A percentile compares a stretch with the other conserved stretches of the same genome.
Evolutionary conservation across 2,329 filamentous ascomycete genomes (phyloP).

Genomic region (Coniochaeta sp.): DNA sequence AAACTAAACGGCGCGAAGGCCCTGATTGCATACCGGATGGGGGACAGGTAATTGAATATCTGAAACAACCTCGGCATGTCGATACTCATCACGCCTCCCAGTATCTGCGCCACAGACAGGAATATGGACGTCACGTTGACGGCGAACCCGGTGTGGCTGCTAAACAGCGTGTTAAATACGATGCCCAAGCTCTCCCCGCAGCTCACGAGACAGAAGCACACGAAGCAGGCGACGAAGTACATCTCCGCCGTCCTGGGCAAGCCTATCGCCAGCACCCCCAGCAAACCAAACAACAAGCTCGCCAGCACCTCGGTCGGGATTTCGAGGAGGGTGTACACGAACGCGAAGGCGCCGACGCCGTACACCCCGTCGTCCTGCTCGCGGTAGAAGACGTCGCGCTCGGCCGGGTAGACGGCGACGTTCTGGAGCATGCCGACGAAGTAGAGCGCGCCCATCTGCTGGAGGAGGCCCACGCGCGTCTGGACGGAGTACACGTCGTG

Average conservation of each 20-base stretch:
- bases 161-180: slow-evolving; percentile 70
- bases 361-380: slow-evolving; percentile 71
- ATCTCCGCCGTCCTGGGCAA: slow-evolving; percentile 55
- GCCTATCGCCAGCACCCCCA: slow-evolving; percentile 58
- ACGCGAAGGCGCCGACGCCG: slow-evolving; percentile 62
- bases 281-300: slow-evolving; percentile 57
- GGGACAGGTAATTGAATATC: slow-evolving; percentile 64
- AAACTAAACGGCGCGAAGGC: slow-evolving; percentile 63
- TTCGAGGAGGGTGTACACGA: slow-evolving; percentile 64
- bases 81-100: slow-evolving; percentile 66
- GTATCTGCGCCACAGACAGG: slow-evolving; percentile 62
- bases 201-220: slow-evolving; percentile 65
- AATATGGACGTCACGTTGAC: slow-evolving; percentile 66
- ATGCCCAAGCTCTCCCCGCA: slow-evolving; percentile 73
- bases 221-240: slow-evolving; percentile 62
- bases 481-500: slow-evolving; percentile 65
- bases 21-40: slow-evolving; percentile 61
- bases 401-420: slow-evolving; percentile 64
- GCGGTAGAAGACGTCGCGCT: slow-evolving; percentile 70
- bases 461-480: slow-evolving; percentile 66
- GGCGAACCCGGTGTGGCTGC: slow-evolving; percentile 63
- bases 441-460: slow-evolving; percentile 65
- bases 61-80: slow-evolving; percentile 60
- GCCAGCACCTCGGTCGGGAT: slow-evolving; percentile 64
- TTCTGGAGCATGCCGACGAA: slow-evolving; percentile 77